These are phyloP conservation scores for Papilionanthe hybrid DNA, from an alignment of 116 monocot species.

Conservation along the genomic window DNA sequence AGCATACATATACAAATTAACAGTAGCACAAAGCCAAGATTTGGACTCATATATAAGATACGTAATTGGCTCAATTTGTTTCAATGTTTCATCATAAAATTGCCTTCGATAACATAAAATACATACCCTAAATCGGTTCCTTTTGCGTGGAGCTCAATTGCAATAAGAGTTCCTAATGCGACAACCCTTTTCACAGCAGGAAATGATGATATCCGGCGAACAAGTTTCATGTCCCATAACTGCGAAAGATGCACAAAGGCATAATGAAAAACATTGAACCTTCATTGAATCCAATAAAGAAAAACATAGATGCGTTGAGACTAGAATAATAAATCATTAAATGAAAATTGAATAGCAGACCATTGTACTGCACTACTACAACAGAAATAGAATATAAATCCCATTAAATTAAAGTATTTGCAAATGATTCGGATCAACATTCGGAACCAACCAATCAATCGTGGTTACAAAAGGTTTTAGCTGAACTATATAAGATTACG, in stretches of 20 bases:
- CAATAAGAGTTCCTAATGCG: constrained; percentile 75
- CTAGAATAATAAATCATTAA: constrained; percentile 4
- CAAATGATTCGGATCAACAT: not conserved
- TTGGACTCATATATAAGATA: not conserved
- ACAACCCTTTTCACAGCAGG: constrained; percentile 61
- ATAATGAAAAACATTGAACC: not conserved
- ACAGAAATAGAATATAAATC: not conserved
- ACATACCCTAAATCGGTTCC: constrained; percentile 70
- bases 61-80: not conserved
- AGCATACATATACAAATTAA: not conserved
- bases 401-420: not conserved
- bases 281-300: not conserved
- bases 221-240: constrained; percentile 73
- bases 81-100: not conserved
- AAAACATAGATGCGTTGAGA: not conserved
- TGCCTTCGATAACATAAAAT: not conserved
- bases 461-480: too few relatives aligned
- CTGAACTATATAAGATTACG: too few relatives aligned
- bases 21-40: not conserved
- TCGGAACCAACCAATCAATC: not conserved
- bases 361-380: not conserved
- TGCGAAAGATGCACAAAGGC: constrained; percentile 20
- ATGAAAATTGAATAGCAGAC: not conserved
- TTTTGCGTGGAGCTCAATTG: constrained; percentile 69
- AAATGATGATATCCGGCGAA: constrained; percentile 57